Conservation (phyloP, 495 filamentous ascomycete genomes). For the Penicillium ochrochloron region DNA sequence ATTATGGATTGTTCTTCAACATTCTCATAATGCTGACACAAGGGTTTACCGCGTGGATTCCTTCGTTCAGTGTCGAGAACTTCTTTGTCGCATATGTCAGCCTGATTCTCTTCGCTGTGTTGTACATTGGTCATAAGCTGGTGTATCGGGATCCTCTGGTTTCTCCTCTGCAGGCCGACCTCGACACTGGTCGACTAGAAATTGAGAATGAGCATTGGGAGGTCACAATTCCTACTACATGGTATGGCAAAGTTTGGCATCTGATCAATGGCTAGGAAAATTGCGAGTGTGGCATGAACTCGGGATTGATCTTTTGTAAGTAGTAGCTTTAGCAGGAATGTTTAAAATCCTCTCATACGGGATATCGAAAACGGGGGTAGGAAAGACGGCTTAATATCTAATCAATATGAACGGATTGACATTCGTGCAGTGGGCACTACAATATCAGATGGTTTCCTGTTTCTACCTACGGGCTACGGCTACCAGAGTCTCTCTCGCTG, state of each 20-base stretch:
- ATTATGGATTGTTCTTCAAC: slow-evolving; percentile 60
- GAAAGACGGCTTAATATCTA: too few relatives aligned
- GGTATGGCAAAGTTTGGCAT: slow-evolving; percentile 20
- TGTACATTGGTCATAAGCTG: slow-evolving; percentile 56
- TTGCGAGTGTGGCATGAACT: neutral
- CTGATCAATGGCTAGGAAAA: slow-evolving; percentile 8
- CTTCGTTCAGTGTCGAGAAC: slow-evolving; percentile 49
- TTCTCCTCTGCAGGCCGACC: slow-evolving; percentile 35
- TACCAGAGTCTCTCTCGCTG: neutral
- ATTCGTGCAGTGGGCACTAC: neutral
- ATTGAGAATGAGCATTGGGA: slow-evolving; percentile 20
- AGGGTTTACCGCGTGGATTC: slow-evolving; percentile 65
- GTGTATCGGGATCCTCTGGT: slow-evolving; percentile 36
- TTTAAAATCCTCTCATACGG: neutral
- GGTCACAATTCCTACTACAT: slow-evolving; percentile 15
- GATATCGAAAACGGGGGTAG: neutral
- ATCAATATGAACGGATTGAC: neutral
- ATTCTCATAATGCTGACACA: slow-evolving; percentile 63
- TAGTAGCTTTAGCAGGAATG: neutral
- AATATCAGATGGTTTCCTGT: neutral
- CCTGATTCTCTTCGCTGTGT: slow-evolving; percentile 55
- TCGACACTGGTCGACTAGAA: slow-evolving; percentile 35
- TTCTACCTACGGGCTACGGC: neutral
- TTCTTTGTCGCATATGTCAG: slow-evolving; percentile 60
- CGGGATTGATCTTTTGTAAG: neutral